Conservation (phyloP, 1,284 basidiomycete species). For the Heterobasidion occidentale region DNA sequence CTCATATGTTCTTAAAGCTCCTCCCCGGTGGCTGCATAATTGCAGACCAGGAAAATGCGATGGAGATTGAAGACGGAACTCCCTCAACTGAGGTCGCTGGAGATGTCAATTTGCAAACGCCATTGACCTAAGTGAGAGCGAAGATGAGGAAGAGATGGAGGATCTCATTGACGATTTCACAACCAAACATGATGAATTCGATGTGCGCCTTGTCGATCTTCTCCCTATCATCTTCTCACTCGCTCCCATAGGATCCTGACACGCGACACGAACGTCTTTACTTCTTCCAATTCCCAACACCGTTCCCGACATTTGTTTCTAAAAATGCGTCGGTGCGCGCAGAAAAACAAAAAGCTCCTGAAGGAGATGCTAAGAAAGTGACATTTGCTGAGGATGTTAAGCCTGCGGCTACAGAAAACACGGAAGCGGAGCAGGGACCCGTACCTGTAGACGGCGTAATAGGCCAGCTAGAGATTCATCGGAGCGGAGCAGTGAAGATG, state of each 20-base stretch:
- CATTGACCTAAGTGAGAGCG: conserved; percentile 77
- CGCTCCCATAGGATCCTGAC: conserved; percentile 31
- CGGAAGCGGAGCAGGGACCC: conserved; percentile 17
- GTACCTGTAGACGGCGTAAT: conserved; percentile 66
- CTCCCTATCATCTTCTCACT: conserved; percentile 1
- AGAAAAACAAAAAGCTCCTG: conserved; percentile 23
- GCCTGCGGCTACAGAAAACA: conserved; percentile 23
- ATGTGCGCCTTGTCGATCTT: conserved; percentile 25
- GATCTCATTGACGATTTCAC: conserved; percentile 78
- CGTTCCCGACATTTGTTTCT: conserved; percentile 72
- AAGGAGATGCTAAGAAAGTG: conserved; percentile 31
- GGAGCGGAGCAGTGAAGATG: conserved; percentile 83
- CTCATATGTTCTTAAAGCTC: background rate
- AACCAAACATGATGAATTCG: conserved; percentile 24
- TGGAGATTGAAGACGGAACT: conserved; percentile 24
- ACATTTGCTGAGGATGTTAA: conserved; percentile 59
- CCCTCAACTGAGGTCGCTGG: conserved; percentile 14
- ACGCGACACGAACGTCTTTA: conserved; percentile 66
- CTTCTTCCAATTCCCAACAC: conserved; percentile 90
- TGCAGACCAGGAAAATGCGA: conserved; percentile 13
- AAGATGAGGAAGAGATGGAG: conserved; percentile 82
- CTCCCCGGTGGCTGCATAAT: background rate
- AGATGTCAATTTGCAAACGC: conserved; percentile 62
- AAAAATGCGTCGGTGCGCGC: conserved; percentile 14
- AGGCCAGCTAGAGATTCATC: conserved; percentile 77